Evolutionary conservation across 2,329 filamentous ascomycete genomes (phyloP).

Genomic region (Fusarium lyarnte): DNA sequence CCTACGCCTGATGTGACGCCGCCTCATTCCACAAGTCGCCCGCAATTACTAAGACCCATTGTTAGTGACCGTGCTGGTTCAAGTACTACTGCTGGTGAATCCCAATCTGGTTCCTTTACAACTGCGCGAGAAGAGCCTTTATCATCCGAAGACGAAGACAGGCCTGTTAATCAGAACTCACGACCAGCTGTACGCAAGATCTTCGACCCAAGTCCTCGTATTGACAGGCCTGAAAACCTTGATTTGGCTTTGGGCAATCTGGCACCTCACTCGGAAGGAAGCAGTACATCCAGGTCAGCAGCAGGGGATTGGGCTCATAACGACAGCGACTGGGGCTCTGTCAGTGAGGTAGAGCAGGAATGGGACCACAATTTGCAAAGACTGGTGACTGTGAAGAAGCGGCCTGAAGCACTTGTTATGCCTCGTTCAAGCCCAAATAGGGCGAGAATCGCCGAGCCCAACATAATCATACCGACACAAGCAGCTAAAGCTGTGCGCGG

Average conservation of each 20-base stretch:
- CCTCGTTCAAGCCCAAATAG: slow-evolving; percentile 40
- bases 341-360: slow-evolving; percentile 61
- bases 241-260: slow-evolving; percentile 56
- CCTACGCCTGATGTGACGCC: slow-evolving; percentile 82
- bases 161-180: slow-evolving; percentile 53
- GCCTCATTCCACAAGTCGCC: slow-evolving; percentile 61
- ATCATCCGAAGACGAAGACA: slow-evolving; percentile 69
- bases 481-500: slow-evolving; percentile 61
- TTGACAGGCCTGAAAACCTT: slow-evolving; percentile 47
- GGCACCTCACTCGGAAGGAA: slow-evolving; percentile 52
- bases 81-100: slow-evolving; percentile 66
- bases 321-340: slow-evolving; percentile 67
- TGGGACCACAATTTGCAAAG: slow-evolving; percentile 65
- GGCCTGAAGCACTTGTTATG: slow-evolving; percentile 44
- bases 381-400: slow-evolving; percentile 64
- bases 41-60: slow-evolving; percentile 57
- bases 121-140: slow-evolving; percentile 74
- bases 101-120: slow-evolving; percentile 75
- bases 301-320: slow-evolving; percentile 61
- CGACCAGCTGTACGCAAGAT: slow-evolving; percentile 56
- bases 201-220: slow-evolving; percentile 38
- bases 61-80: slow-evolving; percentile 60
- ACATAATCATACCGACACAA: slow-evolving; percentile 59
- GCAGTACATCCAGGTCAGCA: slow-evolving; percentile 52
- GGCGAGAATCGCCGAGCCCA: slow-evolving; percentile 58